Percentiles rank a stretch among this genome's conserved stretches.
phyloP scores from a whole-genome alignment of 1,284 basidiomycete species.

The Ustanciosporium gigantosporum region DNA sequence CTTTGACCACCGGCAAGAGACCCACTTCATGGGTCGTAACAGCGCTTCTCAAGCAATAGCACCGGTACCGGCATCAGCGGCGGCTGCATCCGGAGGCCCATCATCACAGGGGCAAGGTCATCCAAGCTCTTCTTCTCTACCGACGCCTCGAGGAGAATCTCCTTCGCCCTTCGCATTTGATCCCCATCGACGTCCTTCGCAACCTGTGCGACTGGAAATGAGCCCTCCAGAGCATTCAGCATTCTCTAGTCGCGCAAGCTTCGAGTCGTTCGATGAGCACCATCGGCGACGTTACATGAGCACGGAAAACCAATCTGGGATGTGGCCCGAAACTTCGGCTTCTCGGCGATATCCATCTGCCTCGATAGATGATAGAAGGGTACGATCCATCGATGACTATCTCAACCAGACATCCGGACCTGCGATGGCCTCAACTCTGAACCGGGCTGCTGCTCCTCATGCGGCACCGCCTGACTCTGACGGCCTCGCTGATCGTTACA shows the following conservation, averaged over 20 bases:
- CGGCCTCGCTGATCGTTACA: too few species aligned
- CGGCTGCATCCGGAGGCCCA: too few species aligned
- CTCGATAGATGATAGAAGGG: constrained; percentile 5
- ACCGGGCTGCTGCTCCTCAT: too few species aligned
- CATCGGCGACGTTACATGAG: background rate
- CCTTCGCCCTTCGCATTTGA: constrained; percentile 36
- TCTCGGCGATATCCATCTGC: background rate
- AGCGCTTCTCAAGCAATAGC: too few species aligned
- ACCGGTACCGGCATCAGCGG: too few species aligned
- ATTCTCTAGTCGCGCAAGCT: constrained; percentile 2
- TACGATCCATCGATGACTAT: constrained; percentile 31
- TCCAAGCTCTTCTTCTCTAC: too few species aligned
- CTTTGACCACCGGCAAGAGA: too few species aligned
- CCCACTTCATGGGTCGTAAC: too few species aligned
- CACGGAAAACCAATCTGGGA: background rate
- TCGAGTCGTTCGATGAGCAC: constrained; percentile 11
- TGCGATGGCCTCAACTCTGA: background rate
- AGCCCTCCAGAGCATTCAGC: background rate
- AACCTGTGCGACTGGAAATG: constrained; percentile 1
- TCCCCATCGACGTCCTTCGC: constrained; percentile 8
- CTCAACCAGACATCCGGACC: constrained; percentile 3
- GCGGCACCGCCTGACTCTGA: too few species aligned
- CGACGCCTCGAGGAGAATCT: too few species aligned
- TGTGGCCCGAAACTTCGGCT: background rate
- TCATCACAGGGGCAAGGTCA: too few species aligned